Conservation (phyloP, 2,329 filamentous ascomycete genomes). For the Mycocentrospora acerina region DNA sequence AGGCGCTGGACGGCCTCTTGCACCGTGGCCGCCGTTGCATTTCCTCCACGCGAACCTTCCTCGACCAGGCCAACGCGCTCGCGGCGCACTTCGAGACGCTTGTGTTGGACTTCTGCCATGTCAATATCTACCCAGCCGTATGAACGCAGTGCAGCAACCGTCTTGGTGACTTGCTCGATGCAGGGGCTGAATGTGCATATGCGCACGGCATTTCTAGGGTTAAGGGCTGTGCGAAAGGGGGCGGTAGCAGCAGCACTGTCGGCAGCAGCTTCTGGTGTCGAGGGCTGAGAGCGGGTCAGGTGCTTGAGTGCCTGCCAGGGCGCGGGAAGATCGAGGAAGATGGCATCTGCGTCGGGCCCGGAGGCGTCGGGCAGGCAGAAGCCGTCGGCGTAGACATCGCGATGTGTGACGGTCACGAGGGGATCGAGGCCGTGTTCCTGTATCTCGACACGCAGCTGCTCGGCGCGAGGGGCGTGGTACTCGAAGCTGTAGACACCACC, state of each 20-base stretch:
- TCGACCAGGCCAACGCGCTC: slow-evolving; percentile 75
- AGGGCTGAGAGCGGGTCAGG: slow-evolving; percentile 58
- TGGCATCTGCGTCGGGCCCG: slow-evolving; percentile 58
- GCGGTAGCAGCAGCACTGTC: slow-evolving; percentile 5
- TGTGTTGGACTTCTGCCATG: slow-evolving; percentile 87
- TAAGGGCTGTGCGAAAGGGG: slow-evolving; percentile 57
- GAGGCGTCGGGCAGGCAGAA: slow-evolving; percentile 57
- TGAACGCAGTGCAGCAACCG: slow-evolving; percentile 75
- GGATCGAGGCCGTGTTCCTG: slow-evolving; percentile 64
- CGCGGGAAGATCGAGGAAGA: slow-evolving; percentile 79
- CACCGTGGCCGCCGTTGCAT: slow-evolving; percentile 70
- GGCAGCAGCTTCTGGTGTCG: slow-evolving; percentile 41
- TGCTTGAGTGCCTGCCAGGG: slow-evolving; percentile 79
- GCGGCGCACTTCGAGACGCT: slow-evolving; percentile 76
- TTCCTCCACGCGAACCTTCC: slow-evolving; percentile 67
- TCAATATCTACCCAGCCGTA: slow-evolving; percentile 88
- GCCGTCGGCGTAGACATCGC: slow-evolving; percentile 76
- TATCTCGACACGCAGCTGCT: slow-evolving; percentile 70
- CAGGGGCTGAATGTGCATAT: slow-evolving; percentile 96
- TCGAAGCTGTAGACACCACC: slow-evolving; percentile 83
- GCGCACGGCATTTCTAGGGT: slow-evolving; percentile 70
- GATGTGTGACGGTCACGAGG: slow-evolving; percentile 71
- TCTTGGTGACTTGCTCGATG: slow-evolving; percentile 91
- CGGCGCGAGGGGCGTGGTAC: slow-evolving; percentile 72
- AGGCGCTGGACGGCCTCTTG: slow-evolving; percentile 75